Evolutionary conservation across 2,329 filamentous ascomycete species (phyloP).

Genomic region (Neospermospora avenae): DNA sequence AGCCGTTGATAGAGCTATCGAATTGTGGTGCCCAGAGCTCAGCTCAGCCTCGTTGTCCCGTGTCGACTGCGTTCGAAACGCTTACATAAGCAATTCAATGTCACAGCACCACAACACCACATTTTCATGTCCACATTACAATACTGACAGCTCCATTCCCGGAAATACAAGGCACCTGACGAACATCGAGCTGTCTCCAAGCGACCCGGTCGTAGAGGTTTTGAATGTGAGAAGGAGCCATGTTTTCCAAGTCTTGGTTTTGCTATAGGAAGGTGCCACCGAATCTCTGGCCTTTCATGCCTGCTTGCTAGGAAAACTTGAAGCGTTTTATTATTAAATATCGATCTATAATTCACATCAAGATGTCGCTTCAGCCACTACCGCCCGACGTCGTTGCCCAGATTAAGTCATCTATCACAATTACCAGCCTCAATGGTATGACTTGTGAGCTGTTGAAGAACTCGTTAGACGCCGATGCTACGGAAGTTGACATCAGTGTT

Average conservation of each 20-base stretch:
- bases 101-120: not conserved
- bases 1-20: not conserved
- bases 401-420: conserved; percentile 79
- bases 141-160: too few species aligned
- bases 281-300: not conserved
- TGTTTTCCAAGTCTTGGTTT: not conserved
- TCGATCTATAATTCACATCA: not conserved
- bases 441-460: conserved; percentile 75
- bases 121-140: too few species aligned
- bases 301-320: not conserved
- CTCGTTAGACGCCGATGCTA: conserved; percentile 74
- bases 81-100: not conserved
- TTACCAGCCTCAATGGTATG: conserved; percentile 71
- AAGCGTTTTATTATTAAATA: not conserved
- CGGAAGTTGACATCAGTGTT: conserved; percentile 64
- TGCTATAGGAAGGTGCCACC: conserved; percentile 15
- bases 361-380: conserved; percentile 62
- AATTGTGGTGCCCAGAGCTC: not conserved
- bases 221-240: too few species aligned
- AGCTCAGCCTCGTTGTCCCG: conserved; percentile 5
- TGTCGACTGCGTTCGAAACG: not conserved
- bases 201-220: too few species aligned
- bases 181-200: too few species aligned
- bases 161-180: too few species aligned
- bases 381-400: conserved; percentile 70